phyloP scores from a whole-genome alignment of 2,329 filamentous ascomycete species.

The Penicillium sp. region DNA sequence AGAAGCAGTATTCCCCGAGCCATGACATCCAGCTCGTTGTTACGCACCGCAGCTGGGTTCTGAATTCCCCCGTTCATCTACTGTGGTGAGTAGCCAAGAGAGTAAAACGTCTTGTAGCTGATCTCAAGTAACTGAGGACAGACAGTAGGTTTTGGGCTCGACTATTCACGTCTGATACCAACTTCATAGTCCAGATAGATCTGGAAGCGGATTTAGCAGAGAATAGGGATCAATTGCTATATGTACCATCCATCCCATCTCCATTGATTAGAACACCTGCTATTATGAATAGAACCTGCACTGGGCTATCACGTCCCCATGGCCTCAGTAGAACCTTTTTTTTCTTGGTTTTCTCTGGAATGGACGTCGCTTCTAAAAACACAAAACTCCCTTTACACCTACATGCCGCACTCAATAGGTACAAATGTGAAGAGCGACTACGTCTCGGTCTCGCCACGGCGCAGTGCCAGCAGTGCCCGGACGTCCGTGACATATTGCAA shows the following conservation, averaged over 20 bases:
- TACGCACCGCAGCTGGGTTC: conserved; percentile 7
- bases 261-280: neutral
- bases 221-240: neutral
- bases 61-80: conserved; percentile 10
- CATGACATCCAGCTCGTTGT: conserved; percentile 6
- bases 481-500: conserved; percentile 97
- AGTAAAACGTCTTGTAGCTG: neutral
- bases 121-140: neutral
- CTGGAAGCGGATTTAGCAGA: neutral
- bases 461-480: conserved; percentile 79
- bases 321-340: conserved; percentile 6
- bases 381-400: conserved; percentile 22
- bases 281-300: neutral
- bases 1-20: neutral
- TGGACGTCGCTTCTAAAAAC: conserved; percentile 8
- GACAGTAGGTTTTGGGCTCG: neutral
- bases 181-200: neutral
- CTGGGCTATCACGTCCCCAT: conserved; percentile 4
- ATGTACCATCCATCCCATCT: neutral
- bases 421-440: conserved; percentile 18
- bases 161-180: neutral
- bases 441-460: conserved; percentile 68
- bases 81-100: conserved; percentile 6
- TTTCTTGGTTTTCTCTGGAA: conserved; percentile 6
- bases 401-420: conserved; percentile 14